A percentile compares a stretch with the other conserved stretches of the same genome.
phyloP scores from a whole-genome alignment of 1,284 basidiomycete genomes.

The Garcileccinum viscosum region DNA sequence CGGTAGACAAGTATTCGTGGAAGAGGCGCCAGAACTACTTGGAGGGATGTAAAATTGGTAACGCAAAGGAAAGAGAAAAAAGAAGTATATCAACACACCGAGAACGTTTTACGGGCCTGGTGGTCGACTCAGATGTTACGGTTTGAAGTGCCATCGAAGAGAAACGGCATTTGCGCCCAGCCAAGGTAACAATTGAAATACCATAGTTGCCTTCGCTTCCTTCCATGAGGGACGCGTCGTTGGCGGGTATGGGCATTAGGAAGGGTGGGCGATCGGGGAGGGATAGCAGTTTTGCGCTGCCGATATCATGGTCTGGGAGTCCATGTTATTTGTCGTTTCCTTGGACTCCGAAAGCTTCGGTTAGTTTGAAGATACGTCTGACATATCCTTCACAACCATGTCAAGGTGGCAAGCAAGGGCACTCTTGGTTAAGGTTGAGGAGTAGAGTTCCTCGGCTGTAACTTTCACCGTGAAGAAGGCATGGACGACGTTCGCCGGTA shows the following conservation, averaged over 20 bases:
- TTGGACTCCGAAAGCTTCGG: not conserved
- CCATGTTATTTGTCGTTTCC: not conserved
- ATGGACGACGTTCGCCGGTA: not conserved
- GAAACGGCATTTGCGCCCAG: slow-evolving; percentile 27
- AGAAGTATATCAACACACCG: not conserved
- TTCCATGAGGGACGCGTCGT: slow-evolving; percentile 1
- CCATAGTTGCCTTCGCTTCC: slow-evolving; percentile 11
- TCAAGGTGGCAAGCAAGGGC: slow-evolving; percentile 37
- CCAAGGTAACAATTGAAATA: slow-evolving; percentile 5
- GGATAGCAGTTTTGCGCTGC: not conserved
- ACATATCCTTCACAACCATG: slow-evolving; percentile 34
- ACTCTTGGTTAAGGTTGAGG: slow-evolving; percentile 34
- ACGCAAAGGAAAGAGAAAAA: not conserved
- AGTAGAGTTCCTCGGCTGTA: slow-evolving; percentile 39
- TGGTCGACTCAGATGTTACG: not conserved
- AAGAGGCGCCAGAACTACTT: not conserved
- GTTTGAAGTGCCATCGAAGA: not conserved
- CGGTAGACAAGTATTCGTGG: not conserved
- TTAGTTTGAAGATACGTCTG: not conserved
- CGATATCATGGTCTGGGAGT: not conserved
- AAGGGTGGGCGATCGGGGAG: not conserved
- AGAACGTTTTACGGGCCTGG: not conserved
- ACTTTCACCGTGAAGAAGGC: slow-evolving; percentile 42
- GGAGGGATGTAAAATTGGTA: not conserved
- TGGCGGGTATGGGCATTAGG: slow-evolving; percentile 2